Evolutionary conservation across 352 stramenopile species (phyloP), one percentile per base, ranked within the genome.

Genomic region (Thraustochytrium striatum): DNA sequence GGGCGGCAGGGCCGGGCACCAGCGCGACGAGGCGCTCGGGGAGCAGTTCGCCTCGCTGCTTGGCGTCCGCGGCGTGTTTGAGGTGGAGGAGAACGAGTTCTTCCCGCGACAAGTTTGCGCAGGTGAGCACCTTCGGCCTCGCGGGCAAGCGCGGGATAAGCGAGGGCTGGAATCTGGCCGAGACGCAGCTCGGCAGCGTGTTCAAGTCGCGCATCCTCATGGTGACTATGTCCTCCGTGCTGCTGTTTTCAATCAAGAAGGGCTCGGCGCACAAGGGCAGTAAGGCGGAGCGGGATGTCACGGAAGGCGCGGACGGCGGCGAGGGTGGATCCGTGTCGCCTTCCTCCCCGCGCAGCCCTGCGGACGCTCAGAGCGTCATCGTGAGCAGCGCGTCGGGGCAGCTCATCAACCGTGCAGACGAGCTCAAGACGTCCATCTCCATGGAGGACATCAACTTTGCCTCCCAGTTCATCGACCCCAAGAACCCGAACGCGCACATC

Each of bases 11-110:
- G n/a, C n/a, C n/a, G n/a, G n/a, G n/a, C 32, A n/a, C 5, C 32
- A 19, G 36, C 35, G 36, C 36, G 59, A 11, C 7, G 65, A 75
- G 13, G 52, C 43, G 65, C 65, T 75, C n/a, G 52, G 65, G 30
- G 65, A 16, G 65, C 65, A 75, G 50, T 25, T 50, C 5, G 65
- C 65, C n/a, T 58, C 43, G 2, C 30, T 30, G 43, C 16, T 75
- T 3, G 65, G 65, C 44, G 65, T 75, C 41, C 43, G 65, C 16
- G 41, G 7, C 3, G 50, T 75, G 21, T 75, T 30, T 32, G 65
- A 75, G 50, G 65, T 75, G 21, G 65, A 75, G 65, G 65, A 75
- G 65, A 75, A 75, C 52, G 39, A 13, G 43, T 75, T 62, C 65
- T 61, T 75, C 41, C n/a, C 65, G 65, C 44, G 65, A 75, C 50